Base-by-base conservation (phyloP, 2,329 filamentous ascomycete species). In the Hypoxylon sp. region DNA sequence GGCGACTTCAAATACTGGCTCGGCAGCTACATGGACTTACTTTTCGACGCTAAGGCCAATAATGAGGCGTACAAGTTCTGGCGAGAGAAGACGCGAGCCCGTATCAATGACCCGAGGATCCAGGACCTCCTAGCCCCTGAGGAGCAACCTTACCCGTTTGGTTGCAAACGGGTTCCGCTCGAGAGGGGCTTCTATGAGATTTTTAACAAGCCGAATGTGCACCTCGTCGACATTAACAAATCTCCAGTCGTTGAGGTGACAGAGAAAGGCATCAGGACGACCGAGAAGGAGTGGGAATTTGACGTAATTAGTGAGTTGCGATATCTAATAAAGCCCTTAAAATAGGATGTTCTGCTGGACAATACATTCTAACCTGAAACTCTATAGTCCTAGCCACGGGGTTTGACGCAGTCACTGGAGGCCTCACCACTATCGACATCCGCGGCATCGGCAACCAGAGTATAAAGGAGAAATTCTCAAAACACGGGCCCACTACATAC, bases 1-100 rank as follows among this genome's bases (percentile, higher is more conserved):
- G 88, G 87, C 1, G 88, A 87, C 0, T 89, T 89, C 77, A 79
- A 79, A 0, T 87, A 81, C 75, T 88, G 86, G 86, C 79, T 89
- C 2, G 79, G 79, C 0, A 75, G 81, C 2, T 90, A 89, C 79
- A 84, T 84, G 58, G 88, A 91, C 60, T 81, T 82, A 54, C 68
- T 88, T 3, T 75, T 78, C 17, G 77, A 81, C 29, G 46, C 76
- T 0, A 80, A 84, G 13, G 84, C 85, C 2, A 90, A 89, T 72
- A 75, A 81, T n/a, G 81, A 83, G 58, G 79, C 82, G 0, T 90
- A 89, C 72, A 78, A 84, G 2, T 89, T 88, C 74, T 89, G 87
- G 85, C 80, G 79, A 2, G 80, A 81, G 65, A 87, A 87, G 75
- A 83, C 83, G 0, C 81, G 85, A 0, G 79, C 77, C 11, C 82